phyloP scores from a whole-genome alignment of 768 basidiomycete species.

The Fistulinella prunicolor region DNA sequence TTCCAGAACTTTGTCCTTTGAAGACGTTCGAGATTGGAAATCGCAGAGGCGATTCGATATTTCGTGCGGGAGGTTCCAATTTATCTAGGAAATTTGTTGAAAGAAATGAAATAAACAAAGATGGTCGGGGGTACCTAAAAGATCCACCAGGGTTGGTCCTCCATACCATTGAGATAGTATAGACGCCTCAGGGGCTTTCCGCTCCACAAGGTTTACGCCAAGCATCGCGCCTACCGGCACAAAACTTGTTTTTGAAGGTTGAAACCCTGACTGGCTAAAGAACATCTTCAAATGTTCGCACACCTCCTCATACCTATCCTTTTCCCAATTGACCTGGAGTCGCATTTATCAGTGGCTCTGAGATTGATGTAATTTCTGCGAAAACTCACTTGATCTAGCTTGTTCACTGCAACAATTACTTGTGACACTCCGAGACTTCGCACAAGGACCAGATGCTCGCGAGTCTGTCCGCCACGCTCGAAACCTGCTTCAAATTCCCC shows the following conservation, averaged over 20 bases:
- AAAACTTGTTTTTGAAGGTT: conserved; percentile 72
- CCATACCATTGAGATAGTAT: conserved; percentile 71
- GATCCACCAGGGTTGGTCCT: conserved; percentile 80
- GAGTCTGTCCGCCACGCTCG: conserved; percentile 89
- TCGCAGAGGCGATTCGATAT: conserved; percentile 73
- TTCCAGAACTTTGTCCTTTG: conserved; percentile 78
- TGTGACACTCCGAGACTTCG: conserved; percentile 90
- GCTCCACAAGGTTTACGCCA: conserved; percentile 74
- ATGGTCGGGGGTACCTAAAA: conserved; percentile 57
- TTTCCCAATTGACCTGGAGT: conserved; percentile 80
- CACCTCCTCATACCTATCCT: conserved; percentile 84
- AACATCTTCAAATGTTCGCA: conserved; percentile 71
- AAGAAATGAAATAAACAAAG: neutral
- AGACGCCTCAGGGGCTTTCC: conserved; percentile 45
- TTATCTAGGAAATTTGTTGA: conserved; percentile 49
- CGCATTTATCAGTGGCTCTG: neutral
- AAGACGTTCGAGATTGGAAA: conserved; percentile 95
- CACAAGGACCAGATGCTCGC: conserved; percentile 90
- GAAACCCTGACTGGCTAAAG: conserved; percentile 85
- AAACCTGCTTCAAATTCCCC: conserved; percentile 98
- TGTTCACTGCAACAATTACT: conserved; percentile 91
- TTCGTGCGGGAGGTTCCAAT: conserved; percentile 76
- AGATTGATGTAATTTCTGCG: neutral
- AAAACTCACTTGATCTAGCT: conserved; percentile 77
- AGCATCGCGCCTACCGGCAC: conserved; percentile 88